A percentile compares a stretch with the other conserved stretches of the same genome.
These are phyloP conservation scores for Paspalum notatum DNA, from an alignment of 176 grass and related monocot species.

Conservation along the genomic window DNA sequence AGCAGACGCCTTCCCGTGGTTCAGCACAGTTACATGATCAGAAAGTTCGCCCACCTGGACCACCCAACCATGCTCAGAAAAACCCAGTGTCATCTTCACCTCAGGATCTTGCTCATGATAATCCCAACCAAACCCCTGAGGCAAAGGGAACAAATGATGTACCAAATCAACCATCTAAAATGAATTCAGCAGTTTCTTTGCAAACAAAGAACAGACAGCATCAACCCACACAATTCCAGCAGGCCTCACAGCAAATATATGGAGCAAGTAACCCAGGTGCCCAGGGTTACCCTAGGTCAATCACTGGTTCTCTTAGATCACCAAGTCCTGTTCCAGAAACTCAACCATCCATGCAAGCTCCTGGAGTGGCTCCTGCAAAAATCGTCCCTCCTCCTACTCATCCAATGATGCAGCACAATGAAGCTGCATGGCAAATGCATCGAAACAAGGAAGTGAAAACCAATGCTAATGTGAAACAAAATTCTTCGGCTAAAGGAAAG, in stretches of 20 bases:
- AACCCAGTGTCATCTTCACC: slow-evolving; percentile 36
- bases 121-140: slow-evolving; percentile 41
- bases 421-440: slow-evolving; percentile 41
- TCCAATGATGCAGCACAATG: slow-evolving; percentile 38
- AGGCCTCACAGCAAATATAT: slow-evolving; percentile 53
- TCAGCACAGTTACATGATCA: slow-evolving; percentile 51
- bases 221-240: slow-evolving; percentile 43
- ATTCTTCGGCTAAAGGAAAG: slow-evolving; percentile 57
- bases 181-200: slow-evolving; percentile 41
- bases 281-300: slow-evolving; percentile 49
- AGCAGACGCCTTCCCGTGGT: slow-evolving; percentile 59
- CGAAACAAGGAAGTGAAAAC: slow-evolving; percentile 55
- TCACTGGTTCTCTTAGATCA: slow-evolving; percentile 51
- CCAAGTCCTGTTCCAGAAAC: slow-evolving; percentile 30
- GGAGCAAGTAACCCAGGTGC: slow-evolving; percentile 40
- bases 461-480: slow-evolving; percentile 49
- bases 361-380: slow-evolving; percentile 50
- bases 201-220: slow-evolving; percentile 53
- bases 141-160: slow-evolving; percentile 40
- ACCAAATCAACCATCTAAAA: slow-evolving; percentile 42
- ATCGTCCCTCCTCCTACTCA: slow-evolving; percentile 25
- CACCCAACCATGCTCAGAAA: slow-evolving; percentile 57
- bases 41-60: slow-evolving; percentile 43
- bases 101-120: slow-evolving; percentile 40
- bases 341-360: slow-evolving; percentile 43